Evolutionary conservation across 306 rosid species (phyloP).

Genomic region (Vicia sativa): DNA sequence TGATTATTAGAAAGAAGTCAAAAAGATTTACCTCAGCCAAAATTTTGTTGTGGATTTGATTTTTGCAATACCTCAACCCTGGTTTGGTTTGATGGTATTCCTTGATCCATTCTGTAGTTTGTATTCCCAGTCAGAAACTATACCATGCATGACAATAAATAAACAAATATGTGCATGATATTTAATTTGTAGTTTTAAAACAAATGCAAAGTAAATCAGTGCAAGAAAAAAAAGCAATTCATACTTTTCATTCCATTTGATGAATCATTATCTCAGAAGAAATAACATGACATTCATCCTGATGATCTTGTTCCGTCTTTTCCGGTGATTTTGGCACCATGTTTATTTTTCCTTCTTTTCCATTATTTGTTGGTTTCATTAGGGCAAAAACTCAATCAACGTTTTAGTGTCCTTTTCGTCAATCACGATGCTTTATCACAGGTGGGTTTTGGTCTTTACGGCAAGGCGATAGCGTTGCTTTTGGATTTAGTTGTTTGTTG

Average conservation of each 20-base stretch:
- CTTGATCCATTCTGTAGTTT: constrained; percentile 73
- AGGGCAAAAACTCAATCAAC: too few relatives aligned
- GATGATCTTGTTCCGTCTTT: too few relatives aligned
- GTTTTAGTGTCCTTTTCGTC: too few relatives aligned
- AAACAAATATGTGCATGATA: not conserved
- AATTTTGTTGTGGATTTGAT: constrained; percentile 65
- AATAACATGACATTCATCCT: constrained; percentile 37
- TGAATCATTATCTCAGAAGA: constrained; percentile 51
- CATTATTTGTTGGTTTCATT: too few relatives aligned
- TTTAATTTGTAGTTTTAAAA: not conserved
- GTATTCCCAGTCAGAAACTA: constrained; percentile 36
- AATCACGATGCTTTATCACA: too few relatives aligned
- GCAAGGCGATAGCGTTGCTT: too few relatives aligned
- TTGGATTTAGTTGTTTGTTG: too few relatives aligned
- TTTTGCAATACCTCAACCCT: constrained; percentile 64
- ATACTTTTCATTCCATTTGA: constrained; percentile 63
- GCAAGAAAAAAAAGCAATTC: constrained; percentile 17
- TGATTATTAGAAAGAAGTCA: too few relatives aligned
- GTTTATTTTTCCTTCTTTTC: too few relatives aligned
- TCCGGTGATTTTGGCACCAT: too few relatives aligned
- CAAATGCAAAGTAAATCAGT: constrained; percentile 15
- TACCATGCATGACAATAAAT: constrained; percentile 9
- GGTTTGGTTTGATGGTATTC: constrained; percentile 75
- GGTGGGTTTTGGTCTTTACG: too few relatives aligned
- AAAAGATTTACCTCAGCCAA: constrained; percentile 63